Base-by-base conservation (phyloP, 2,329 filamentous ascomycete genomes). In the Exophiala dermatitidis region DNA sequence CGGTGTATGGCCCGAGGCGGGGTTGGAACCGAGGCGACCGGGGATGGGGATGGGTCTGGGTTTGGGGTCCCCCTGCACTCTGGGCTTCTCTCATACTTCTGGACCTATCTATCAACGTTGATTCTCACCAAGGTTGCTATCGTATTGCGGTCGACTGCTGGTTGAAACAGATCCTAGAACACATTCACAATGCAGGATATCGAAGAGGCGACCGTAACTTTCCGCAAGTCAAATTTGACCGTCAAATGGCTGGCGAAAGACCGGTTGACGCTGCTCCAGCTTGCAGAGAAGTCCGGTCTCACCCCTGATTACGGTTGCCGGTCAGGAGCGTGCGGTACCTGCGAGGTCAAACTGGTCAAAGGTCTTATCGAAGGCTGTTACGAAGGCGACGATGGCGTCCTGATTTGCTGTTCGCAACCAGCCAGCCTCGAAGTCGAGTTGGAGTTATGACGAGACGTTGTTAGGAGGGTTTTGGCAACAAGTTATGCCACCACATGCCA, bases 191-290 rank as follows among this genome's bases (percentile, higher is more conserved):
- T 60, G 58, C 48, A 56, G 32, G 58, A 60, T 38, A 60, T 60
- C 28, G 58, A 60, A 52, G 58, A 60, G 40, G 58, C 58, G 33
- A 54, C 54, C 30, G 50, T 60, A 19, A 48, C 36, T 3, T 60
- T 60, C 34, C 53, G 58, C 38, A 60, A 60, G 41, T 60, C 58
- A 12, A 48, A 59, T 19, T 36, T 53, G 45, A 57, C 12, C 7
- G 54, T 54, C 36, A 60, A 57, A 34, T 60, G 58, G 58, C 36
- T 53, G 10, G 48, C 56, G 9, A 60, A 60, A 32, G 56, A 59
- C 28, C 53, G 56, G 30, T 38, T 59, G 9, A 47, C 58, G 2
- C 48, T 60, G 8, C 54, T 60, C 10, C 53, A 60, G 34, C 51
- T 60, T 6, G 58, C 58, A 26, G 58, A 60, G 38, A 58, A 54